A percentile compares a stretch with the other conserved stretches of the same genome.
Evolutionary conservation across 2,329 filamentous ascomycete species (phyloP).

Genomic region (Xylaria sp.): DNA sequence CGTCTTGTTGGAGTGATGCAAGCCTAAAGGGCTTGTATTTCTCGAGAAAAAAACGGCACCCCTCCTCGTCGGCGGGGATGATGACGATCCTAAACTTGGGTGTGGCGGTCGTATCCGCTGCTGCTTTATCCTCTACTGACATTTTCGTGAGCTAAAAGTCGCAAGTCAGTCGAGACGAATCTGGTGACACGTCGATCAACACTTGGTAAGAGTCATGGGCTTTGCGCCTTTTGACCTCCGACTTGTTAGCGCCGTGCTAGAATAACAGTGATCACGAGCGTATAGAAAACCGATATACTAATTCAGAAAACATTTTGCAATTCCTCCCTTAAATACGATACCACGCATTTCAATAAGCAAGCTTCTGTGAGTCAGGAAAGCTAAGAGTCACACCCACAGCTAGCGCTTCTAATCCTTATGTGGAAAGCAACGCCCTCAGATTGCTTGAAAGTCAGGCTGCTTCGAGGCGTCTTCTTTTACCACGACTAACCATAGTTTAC

Average conservation of each 20-base stretch:
- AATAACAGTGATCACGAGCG: conserved; percentile 1
- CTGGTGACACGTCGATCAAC: conserved; percentile 17
- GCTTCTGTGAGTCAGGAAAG: conserved; percentile 21
- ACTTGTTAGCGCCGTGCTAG: conserved; percentile 1
- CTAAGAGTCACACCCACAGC: conserved; percentile 21
- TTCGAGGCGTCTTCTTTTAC: neutral
- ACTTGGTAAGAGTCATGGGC: neutral
- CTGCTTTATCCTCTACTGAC: conserved; percentile 30
- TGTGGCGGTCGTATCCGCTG: conserved; percentile 11
- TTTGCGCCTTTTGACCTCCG: conserved; percentile 3
- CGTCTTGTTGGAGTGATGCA: conserved; percentile 43
- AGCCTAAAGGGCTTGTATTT: conserved; percentile 48
- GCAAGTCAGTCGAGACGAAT: neutral
- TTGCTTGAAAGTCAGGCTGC: neutral
- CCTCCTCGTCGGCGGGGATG: conserved; percentile 41
- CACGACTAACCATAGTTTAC: neutral
- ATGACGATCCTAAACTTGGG: conserved; percentile 41
- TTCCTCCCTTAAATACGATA: neutral
- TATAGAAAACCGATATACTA: neutral
- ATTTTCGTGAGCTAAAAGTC: neutral
- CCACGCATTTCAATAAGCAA: neutral
- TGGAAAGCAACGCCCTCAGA: conserved; percentile 11
- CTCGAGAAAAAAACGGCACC: conserved; percentile 45
- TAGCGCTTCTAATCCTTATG: conserved; percentile 10
- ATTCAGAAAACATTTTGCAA: neutral